These are phyloP conservation scores for Pseudopyricularia javanii DNA, from an alignment of 2,329 filamentous ascomycete species.

Conservation along the genomic window DNA sequence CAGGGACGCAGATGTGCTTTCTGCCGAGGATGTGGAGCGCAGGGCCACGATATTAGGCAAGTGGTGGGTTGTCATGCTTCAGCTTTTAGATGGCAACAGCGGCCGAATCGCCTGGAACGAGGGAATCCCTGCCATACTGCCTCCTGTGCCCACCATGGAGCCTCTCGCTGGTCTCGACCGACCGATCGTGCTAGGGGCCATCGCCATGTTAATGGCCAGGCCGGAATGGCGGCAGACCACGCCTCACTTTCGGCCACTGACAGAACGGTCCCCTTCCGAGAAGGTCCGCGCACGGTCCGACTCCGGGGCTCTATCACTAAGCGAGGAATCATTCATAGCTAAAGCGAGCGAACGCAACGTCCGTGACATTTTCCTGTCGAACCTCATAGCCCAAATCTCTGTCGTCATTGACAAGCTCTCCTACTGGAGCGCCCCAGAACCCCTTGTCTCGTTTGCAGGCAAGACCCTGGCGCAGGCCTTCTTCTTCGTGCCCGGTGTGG, in stretches of 20 bases:
- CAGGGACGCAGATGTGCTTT: constrained; percentile 33
- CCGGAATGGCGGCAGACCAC: constrained; percentile 75
- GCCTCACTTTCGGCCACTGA: constrained; percentile 51
- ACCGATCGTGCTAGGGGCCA: constrained; percentile 65
- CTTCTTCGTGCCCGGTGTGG: constrained; percentile 79
- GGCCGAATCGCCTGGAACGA: constrained; percentile 6
- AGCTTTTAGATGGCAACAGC: constrained; percentile 58
- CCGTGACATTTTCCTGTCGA: constrained; percentile 73
- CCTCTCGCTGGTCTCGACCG: constrained; percentile 76
- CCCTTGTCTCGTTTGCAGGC: constrained; percentile 73
- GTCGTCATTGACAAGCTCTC: constrained; percentile 88
- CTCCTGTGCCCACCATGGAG: constrained; percentile 35
- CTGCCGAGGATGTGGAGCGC: constrained; percentile 73
- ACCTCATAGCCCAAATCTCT: constrained; percentile 69
- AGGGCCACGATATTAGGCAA: constrained; percentile 71
- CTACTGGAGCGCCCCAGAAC: constrained; percentile 51
- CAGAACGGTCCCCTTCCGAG: constrained; percentile 38
- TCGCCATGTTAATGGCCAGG: constrained; percentile 73
- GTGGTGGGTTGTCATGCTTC: constrained; percentile 79
- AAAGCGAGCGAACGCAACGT: constrained; percentile 77
- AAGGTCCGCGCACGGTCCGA: constrained; percentile 29
- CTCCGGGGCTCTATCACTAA: constrained; percentile 52
- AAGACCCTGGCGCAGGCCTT: constrained; percentile 89
- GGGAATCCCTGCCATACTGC: constrained; percentile 7
- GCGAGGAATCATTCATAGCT: constrained; percentile 33